Percentiles rank a stretch among this genome's conserved stretches.
These are phyloP conservation scores for Coemansia sp. DNA, from an alignment of 192 early-diverging fungal genomes.

Conservation along the genomic window DNA sequence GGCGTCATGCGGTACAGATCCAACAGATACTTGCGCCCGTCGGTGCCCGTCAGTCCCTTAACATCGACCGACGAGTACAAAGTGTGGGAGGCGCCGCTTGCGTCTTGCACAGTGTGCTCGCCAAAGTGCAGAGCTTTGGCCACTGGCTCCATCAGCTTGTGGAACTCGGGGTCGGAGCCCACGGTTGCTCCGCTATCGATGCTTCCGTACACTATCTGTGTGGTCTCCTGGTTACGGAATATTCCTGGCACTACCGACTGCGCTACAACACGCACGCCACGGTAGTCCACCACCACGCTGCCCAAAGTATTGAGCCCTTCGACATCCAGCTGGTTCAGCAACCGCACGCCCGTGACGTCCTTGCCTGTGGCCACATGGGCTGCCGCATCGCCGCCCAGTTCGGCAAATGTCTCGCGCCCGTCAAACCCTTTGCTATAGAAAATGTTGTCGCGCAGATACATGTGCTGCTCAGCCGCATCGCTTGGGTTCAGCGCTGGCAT, in stretches of 20 bases:
- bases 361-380: constrained; percentile 92
- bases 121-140: constrained; percentile 78
- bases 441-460: constrained; percentile 95
- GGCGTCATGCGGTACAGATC: constrained; percentile 92
- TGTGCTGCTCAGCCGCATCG: constrained; percentile 71
- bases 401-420: constrained; percentile 78
- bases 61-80: constrained; percentile 84
- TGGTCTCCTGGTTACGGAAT: constrained; percentile 69
- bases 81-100: constrained; percentile 56
- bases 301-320: constrained; percentile 85
- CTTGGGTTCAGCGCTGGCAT: constrained; percentile 74
- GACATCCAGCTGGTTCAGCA: constrained; percentile 68
- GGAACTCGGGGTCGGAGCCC: constrained; percentile 70
- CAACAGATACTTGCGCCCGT: constrained; percentile 87
- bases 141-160: constrained; percentile 62
- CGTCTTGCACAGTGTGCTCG: constrained; percentile 75
- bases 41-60: constrained; percentile 90
- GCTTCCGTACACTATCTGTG: constrained; percentile 85
- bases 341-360: constrained; percentile 86
- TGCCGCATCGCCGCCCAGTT: constrained; percentile 81
- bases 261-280: constrained; percentile 84
- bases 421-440: constrained; percentile 92
- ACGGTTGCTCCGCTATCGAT: constrained; percentile 81
- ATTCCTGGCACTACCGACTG: constrained; percentile 93
- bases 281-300: constrained; percentile 90